Conservation (phyloP, 495 filamentous ascomycete genomes). For the Glonium stellatum region DNA sequence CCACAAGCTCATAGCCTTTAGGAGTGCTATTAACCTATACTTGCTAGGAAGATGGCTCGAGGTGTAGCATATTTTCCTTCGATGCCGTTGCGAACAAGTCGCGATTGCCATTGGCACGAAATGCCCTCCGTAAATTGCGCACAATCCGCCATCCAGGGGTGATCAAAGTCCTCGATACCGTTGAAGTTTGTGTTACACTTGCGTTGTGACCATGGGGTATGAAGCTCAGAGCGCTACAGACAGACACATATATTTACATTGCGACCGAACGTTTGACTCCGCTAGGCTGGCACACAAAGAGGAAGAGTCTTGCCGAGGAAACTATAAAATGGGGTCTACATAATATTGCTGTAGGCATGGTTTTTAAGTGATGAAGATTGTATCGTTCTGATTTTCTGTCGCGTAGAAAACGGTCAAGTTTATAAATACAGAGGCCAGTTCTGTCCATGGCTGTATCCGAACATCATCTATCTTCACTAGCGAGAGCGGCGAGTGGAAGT, state of each 20-base stretch:
- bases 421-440: slow-evolving; percentile 86
- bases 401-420: slow-evolving; percentile 81
- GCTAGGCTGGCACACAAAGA: slow-evolving; percentile 75
- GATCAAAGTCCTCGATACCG: slow-evolving; percentile 84
- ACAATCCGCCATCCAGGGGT: slow-evolving; percentile 92
- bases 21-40: slow-evolving; percentile 11
- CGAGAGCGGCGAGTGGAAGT: slow-evolving; percentile 96
- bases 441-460: slow-evolving; percentile 79
- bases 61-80: slow-evolving; percentile 95
- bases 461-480: slow-evolving; percentile 81
- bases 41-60: slow-evolving; percentile 76
- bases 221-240: slow-evolving; percentile 45
- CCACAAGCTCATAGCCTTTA: not conserved
- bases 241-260: slow-evolving; percentile 88
- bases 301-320: slow-evolving; percentile 76
- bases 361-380: not conserved
- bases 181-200: slow-evolving; percentile 57
- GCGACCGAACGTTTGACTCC: slow-evolving; percentile 85
- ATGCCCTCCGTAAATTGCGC: slow-evolving; percentile 83
- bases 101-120: slow-evolving; percentile 76
- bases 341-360: slow-evolving; percentile 62
- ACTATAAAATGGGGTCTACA: slow-evolving; percentile 93
- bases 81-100: slow-evolving; percentile 73
- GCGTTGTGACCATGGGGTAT: not conserved
- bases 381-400: slow-evolving; percentile 1